Conservation (phyloP, 805 yeast species). For the Candida silvicultrix region DNA sequence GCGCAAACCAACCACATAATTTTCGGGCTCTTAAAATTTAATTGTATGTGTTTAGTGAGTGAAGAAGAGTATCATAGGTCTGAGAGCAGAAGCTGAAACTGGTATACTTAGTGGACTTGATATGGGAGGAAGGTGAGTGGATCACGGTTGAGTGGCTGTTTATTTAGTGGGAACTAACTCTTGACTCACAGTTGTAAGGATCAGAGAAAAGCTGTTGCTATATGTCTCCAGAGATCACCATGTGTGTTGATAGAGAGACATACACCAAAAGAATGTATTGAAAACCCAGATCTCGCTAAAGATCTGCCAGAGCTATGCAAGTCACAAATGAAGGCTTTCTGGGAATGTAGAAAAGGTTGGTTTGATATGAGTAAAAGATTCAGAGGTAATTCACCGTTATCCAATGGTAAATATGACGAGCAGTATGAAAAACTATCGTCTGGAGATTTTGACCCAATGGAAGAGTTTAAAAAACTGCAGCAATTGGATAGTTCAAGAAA, state of each 20-base stretch:
- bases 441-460: constrained; percentile 79
- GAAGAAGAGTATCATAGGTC: too few relatives aligned
- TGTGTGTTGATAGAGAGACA: constrained; percentile 88
- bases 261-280: constrained; percentile 83
- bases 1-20: background rate
- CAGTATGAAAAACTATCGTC: constrained; percentile 70
- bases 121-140: constrained; percentile 6
- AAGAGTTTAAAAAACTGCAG: constrained; percentile 70
- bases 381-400: constrained; percentile 88
- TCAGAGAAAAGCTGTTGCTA: constrained; percentile 90
- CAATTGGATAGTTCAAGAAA: constrained; percentile 47
- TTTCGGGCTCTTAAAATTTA: background rate
- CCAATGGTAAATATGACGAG: constrained; percentile 90
- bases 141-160: too few relatives aligned
- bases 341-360: constrained; percentile 88
- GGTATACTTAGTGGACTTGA: too few relatives aligned
- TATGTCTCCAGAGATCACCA: constrained; percentile 93
- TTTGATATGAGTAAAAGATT: constrained; percentile 89
- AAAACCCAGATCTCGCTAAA: constrained; percentile 67
- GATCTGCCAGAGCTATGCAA: constrained; percentile 85
- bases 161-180: constrained; percentile 3
- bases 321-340: constrained; percentile 76
- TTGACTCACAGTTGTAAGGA: constrained; percentile 73
- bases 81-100: too few relatives aligned
- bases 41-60: too few relatives aligned